Evolutionary conservation across 331 rosid genomes (phyloP).

Genomic region (Malus hybrid): DNA sequence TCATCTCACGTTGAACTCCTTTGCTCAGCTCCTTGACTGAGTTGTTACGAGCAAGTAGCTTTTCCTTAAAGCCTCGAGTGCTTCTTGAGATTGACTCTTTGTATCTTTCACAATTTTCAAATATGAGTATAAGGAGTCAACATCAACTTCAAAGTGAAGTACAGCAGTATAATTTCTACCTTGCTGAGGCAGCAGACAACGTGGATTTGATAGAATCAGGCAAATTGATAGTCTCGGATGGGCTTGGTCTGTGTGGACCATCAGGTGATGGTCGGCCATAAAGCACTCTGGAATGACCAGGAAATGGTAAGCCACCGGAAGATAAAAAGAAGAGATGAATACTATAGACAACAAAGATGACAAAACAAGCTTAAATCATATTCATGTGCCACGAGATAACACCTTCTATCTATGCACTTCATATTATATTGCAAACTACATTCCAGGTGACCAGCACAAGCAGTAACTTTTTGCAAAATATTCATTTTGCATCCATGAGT

Average conservation of each 20-base stretch:
- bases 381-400: background rate
- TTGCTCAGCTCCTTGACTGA: slow-evolving; percentile 82
- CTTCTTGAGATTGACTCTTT: slow-evolving; percentile 79
- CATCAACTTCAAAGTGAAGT: background rate
- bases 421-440: background rate
- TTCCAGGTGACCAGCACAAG: background rate
- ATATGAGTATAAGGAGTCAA: background rate
- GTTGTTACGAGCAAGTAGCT: slow-evolving; percentile 74
- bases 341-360: background rate
- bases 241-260: slow-evolving; percentile 35
- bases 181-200: slow-evolving; percentile 85
- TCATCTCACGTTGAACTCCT: slow-evolving; percentile 96
- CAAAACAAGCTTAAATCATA: background rate
- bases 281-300: slow-evolving; percentile 34
- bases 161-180: slow-evolving; percentile 33
- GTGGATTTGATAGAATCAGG: slow-evolving; percentile 71
- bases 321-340: slow-evolving; percentile 3
- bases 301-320: background rate
- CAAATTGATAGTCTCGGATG: slow-evolving; percentile 50
- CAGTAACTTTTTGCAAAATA: background rate
- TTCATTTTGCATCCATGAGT: too few species aligned
- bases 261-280: slow-evolving; percentile 38
- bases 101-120: slow-evolving; percentile 34
- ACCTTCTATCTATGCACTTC: background rate
- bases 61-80: slow-evolving; percentile 79